These are phyloP conservation scores for Verticillium isaacii DNA, from an alignment of 2,329 filamentous ascomycete species.

Conservation along the genomic window DNA sequence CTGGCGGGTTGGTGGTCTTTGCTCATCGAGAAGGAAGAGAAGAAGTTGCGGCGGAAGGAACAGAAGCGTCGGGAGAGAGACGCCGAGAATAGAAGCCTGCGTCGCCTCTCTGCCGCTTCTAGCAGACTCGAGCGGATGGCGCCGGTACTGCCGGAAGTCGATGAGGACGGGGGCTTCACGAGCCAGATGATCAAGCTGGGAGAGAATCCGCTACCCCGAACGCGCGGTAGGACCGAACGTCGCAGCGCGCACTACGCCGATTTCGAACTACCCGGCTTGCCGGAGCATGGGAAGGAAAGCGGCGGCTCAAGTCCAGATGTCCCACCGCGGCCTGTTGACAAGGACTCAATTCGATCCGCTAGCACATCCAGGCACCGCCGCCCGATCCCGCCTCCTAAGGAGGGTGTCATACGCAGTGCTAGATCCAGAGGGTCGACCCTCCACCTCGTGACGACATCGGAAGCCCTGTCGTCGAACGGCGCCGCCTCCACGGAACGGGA, in stretches of 20 bases:
- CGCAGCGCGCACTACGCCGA: conserved; percentile 64
- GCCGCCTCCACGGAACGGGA: conserved; percentile 17
- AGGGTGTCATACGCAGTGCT: conserved; percentile 62
- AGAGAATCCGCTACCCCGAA: conserved; percentile 52
- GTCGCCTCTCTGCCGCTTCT: conserved; percentile 83
- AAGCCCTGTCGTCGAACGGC: conserved; percentile 35
- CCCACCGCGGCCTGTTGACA: conserved; percentile 72
- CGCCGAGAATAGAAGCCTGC: conserved; percentile 70
- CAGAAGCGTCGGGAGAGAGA: conserved; percentile 83
- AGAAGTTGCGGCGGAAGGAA: conserved; percentile 76
- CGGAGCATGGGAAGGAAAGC: conserved; percentile 50
- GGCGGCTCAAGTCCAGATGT: conserved; percentile 37
- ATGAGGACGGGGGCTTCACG: conserved; percentile 63
- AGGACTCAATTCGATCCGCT: conserved; percentile 68
- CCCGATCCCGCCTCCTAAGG: conserved; percentile 81
- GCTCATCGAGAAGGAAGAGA: conserved; percentile 87
- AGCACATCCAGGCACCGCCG: conserved; percentile 74
- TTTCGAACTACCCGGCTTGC: conserved; percentile 72
- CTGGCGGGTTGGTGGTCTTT: conserved; percentile 96
- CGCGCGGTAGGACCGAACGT: conserved; percentile 72
- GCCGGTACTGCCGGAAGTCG: conserved; percentile 70
- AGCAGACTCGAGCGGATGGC: conserved; percentile 79
- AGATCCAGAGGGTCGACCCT: conserved; percentile 79
- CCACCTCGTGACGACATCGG: conserved; percentile 70
- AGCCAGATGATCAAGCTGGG: conserved; percentile 37